Percentiles rank a stretch among this genome's conserved stretches.
Conservation (phyloP, 768 basidiomycete species). For the Neoboletus magnificus region DNA sequence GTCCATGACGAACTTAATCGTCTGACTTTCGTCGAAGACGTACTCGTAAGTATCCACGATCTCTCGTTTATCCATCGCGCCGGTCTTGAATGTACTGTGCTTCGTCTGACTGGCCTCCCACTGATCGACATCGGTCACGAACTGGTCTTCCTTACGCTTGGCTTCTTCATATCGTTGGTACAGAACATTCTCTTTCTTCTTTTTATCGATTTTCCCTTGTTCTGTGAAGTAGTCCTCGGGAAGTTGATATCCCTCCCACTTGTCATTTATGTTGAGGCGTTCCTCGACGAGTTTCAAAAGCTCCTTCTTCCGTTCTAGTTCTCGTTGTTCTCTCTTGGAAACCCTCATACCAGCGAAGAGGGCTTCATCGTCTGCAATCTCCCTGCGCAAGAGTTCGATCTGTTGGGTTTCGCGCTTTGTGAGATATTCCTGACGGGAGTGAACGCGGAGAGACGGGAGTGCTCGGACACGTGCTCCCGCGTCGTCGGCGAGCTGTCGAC, state of each 20-base stretch:
- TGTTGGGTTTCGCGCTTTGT: constrained; percentile 96
- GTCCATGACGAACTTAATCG: constrained; percentile 94
- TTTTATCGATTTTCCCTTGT: constrained; percentile 96
- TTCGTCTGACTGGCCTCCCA: constrained; percentile 93
- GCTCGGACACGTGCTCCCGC: constrained; percentile 50
- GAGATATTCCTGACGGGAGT: constrained; percentile 93
- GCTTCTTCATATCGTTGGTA: constrained; percentile 96
- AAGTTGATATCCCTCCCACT: constrained; percentile 91
- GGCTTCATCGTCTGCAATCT: constrained; percentile 92
- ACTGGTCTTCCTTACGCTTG: constrained; percentile 88
- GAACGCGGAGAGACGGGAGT: constrained; percentile 73
- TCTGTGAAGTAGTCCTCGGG: constrained; percentile 99
- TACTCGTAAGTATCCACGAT: constrained; percentile 89
- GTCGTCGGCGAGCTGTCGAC: constrained; percentile 82
- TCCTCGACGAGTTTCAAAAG: constrained; percentile 90
- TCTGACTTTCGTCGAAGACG: constrained; percentile 97
- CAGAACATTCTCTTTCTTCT: constrained; percentile 89
- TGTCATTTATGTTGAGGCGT: constrained; percentile 90
- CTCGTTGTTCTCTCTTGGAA: constrained; percentile 74
- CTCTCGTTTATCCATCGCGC: constrained; percentile 87
- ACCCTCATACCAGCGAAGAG: constrained; percentile 90
- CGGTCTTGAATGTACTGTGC: constrained; percentile 85
- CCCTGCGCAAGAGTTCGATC: constrained; percentile 86
- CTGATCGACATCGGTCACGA: constrained; percentile 95
- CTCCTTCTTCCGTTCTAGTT: constrained; percentile 91